Conservation (phyloP, 1,284 basidiomycete species). For the Cryptococcus wingfieldii region DNA sequence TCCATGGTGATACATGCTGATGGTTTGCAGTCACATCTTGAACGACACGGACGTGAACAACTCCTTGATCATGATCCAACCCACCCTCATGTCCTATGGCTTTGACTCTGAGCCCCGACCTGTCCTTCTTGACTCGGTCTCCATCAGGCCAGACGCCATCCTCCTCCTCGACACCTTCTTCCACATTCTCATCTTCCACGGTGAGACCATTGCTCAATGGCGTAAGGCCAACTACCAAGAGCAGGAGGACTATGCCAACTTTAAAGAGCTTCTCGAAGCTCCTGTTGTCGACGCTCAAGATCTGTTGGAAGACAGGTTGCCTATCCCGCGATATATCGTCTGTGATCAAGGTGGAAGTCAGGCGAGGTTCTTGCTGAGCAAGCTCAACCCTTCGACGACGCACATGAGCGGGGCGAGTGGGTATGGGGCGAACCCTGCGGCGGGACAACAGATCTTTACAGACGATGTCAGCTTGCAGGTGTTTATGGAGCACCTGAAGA, state of each 20-base stretch:
- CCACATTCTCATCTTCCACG: constrained; percentile 99
- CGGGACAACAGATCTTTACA: constrained; percentile 94
- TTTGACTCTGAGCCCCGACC: constrained; percentile 87
- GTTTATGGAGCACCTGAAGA: constrained; percentile 92
- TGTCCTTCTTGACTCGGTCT: constrained; percentile 93
- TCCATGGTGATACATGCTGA: constrained; percentile 1
- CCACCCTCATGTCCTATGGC: constrained; percentile 97
- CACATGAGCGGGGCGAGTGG: constrained; percentile 73
- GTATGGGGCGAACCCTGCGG: constrained; percentile 68
- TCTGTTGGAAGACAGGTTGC: constrained; percentile 88
- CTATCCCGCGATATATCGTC: constrained; percentile 95
- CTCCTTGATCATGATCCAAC: constrained; percentile 99
- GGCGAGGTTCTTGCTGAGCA: constrained; percentile 92
- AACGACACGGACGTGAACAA: constrained; percentile 99
- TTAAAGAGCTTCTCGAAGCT: constrained; percentile 85
- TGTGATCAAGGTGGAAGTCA: constrained; percentile 97
- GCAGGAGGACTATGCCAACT: constrained; percentile 98
- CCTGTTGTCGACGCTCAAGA: constrained; percentile 75
- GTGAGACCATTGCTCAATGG: constrained; percentile 96
- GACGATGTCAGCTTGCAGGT: constrained; percentile 97
- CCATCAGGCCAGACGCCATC: constrained; percentile 94
- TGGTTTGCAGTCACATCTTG: constrained; percentile 69
- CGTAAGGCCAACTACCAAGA: constrained; percentile 99
- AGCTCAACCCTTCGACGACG: constrained; percentile 96
- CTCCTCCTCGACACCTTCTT: constrained; percentile 99